phyloP scores from a whole-genome alignment of 2,329 filamentous ascomycete genomes.

The Fonsecaea multimorphosa region DNA sequence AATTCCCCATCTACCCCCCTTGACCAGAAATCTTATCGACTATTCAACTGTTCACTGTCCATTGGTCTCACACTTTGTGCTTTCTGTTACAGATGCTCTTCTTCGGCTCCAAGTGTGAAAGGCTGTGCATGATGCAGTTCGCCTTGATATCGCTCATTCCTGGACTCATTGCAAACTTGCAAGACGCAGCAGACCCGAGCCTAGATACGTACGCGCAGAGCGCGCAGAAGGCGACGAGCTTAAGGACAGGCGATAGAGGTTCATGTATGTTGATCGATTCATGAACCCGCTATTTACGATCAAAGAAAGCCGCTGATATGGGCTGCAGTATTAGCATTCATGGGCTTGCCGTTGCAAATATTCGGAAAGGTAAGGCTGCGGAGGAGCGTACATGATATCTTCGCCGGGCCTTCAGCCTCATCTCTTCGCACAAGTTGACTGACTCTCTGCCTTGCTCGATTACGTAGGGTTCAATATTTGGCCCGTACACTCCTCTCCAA shows the following conservation, averaged over 20 bases:
- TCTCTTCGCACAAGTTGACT: conserved; percentile 51
- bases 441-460: conserved; percentile 27
- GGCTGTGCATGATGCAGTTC: conserved; percentile 98
- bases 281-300: background rate
- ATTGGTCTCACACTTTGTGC: background rate
- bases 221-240: conserved; percentile 76
- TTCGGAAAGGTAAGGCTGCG: conserved; percentile 75
- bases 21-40: background rate
- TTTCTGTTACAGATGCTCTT: conserved; percentile 79
- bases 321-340: conserved; percentile 76
- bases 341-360: conserved; percentile 92
- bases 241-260: conserved; percentile 88
- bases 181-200: conserved; percentile 94
- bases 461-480: conserved; percentile 82
- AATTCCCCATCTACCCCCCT: background rate
- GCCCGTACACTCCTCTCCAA: conserved; percentile 94
- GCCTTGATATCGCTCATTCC: conserved; percentile 94
- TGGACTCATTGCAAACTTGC: conserved; percentile 85
- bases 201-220: conserved; percentile 81
- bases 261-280: conserved; percentile 62
- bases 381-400: background rate
- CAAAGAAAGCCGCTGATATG: background rate
- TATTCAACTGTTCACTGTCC: background rate
- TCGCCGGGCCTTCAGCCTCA: conserved; percentile 51
- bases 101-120: conserved; percentile 94